A percentile compares a stretch with the other conserved stretches of the same genome.
These are phyloP conservation scores for Diaporthe capsici DNA, from an alignment of 2,329 filamentous ascomycete genomes.

Conservation along the genomic window DNA sequence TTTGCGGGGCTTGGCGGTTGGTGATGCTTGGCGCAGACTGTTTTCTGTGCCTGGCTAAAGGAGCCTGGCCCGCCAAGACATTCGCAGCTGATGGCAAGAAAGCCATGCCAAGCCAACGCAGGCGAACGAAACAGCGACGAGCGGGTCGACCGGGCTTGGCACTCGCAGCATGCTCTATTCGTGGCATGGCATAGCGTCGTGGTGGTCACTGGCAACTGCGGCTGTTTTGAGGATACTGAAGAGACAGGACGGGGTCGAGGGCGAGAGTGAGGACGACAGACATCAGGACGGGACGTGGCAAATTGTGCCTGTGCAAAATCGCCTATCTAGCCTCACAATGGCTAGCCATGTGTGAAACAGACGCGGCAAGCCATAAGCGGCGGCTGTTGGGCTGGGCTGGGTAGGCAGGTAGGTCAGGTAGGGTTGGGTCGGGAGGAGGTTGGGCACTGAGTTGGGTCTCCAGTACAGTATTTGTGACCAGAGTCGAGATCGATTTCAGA, in stretches of 20 bases:
- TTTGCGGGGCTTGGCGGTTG: conserved; percentile 22
- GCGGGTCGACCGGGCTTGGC: conserved; percentile 32
- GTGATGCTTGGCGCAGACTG: conserved; percentile 27
- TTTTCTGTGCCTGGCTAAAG: neutral
- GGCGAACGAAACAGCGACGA: conserved; percentile 28
- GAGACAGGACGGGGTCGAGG: conserved; percentile 8
- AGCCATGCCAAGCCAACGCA: conserved; percentile 24
- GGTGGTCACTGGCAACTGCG: conserved; percentile 19
- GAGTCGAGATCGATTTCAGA: conserved; percentile 26
- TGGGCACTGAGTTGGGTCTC: conserved; percentile 23
- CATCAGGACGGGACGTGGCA: neutral
- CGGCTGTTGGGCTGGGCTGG: conserved; percentile 23
- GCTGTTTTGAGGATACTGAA: neutral
- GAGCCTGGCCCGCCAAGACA: conserved; percentile 23
- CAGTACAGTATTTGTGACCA: neutral
- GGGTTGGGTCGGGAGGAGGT: conserved; percentile 6
- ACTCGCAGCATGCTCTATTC: conserved; percentile 25
- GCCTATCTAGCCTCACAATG: conserved; percentile 12
- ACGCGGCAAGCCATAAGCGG: conserved; percentile 27
- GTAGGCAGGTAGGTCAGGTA: neutral
- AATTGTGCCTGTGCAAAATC: neutral
- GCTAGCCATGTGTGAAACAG: conserved; percentile 32
- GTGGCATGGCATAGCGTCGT: conserved; percentile 18
- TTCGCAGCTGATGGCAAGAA: conserved; percentile 24
- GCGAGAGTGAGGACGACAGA: conserved; percentile 14